Evolutionary conservation across 495 filamentous ascomycete genomes (phyloP), one percentile per base, ranked within the genome.

Genomic region (Terfezia claveryi): DNA sequence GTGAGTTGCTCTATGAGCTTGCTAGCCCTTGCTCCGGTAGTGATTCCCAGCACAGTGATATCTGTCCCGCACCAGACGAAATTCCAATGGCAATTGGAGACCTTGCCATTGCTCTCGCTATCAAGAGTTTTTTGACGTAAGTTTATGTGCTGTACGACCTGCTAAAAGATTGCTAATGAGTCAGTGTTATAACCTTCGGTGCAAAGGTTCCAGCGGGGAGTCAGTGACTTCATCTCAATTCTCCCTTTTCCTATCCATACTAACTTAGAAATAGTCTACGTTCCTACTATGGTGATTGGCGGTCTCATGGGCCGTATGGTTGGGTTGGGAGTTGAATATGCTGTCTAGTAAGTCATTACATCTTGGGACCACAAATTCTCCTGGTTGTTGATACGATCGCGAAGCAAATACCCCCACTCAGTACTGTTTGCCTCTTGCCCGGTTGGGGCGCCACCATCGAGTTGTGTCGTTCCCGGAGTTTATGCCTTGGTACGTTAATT

Each of bases 201-300:
- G 65, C 63, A n/a, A 98, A 98, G 68, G 81, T 95, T 2, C 91
- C 91, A 10, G 86, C 87, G 2, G 91, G 91, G 57, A 60, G 61
- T 63, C 54, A 36, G 57, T 57, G n/a, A 9, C 51, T 44, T 32
- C 27, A 32, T 32, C 27, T 32, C n/a, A 14, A 38, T 16, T 20
- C 8, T 2, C 27, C 27, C 27, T 32, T 32, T 32, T 1, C 27
- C 27, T 32, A 32, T 32, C 7, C 27, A 32, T 32, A 5, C 27
- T 32, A 32, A 16, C 38, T 14, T 50, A 32, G 7, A 32, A 5
- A 10, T 46, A 63, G 63, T 66, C 57, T 66, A 66, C 38, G 63
- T 66, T n/a, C 91, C 91, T 4, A 92, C 86, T 60, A 98, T 98
- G 91, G 91, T 98, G 37, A 86, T 94, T 50, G 91, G 91, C 56